Conservation (phyloP, 2,329 filamentous ascomycete species). For the Talaromyces rugulosus region DNA sequence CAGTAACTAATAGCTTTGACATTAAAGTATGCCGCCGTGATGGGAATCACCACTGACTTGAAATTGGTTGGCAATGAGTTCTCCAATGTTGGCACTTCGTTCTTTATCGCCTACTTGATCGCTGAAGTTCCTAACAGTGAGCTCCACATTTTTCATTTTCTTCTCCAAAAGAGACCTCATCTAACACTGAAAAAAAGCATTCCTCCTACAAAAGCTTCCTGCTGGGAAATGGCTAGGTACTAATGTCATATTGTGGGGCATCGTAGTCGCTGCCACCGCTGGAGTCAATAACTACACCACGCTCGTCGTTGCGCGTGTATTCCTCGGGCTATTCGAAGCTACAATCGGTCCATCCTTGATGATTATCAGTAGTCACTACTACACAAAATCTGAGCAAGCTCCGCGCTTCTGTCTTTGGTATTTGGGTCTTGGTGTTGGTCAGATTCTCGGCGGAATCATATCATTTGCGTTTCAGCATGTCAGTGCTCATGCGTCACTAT, state of each 20-base stretch:
- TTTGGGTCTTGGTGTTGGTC: slow-evolving; percentile 55
- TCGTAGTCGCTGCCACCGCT: slow-evolving; percentile 38
- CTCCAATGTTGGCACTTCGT: slow-evolving; percentile 57
- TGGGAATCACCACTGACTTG: slow-evolving; percentile 57
- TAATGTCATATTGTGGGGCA: slow-evolving; percentile 55
- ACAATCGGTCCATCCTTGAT: slow-evolving; percentile 58
- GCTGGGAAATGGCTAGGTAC: slow-evolving; percentile 57
- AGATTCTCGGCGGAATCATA: slow-evolving; percentile 32
- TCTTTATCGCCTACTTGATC: slow-evolving; percentile 59
- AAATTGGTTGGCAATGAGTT: slow-evolving; percentile 58
- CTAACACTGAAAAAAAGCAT: slow-evolving; percentile 34
- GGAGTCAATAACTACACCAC: slow-evolving; percentile 52
- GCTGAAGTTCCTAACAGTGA: slow-evolving; percentile 59
- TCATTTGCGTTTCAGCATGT: slow-evolving; percentile 55
- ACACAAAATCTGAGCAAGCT: slow-evolving; percentile 54
- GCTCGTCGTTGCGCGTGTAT: slow-evolving; percentile 53
- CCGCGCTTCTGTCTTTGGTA: slow-evolving; percentile 61
- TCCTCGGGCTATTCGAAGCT: slow-evolving; percentile 59
- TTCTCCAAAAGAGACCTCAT: background rate
- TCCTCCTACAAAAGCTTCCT: slow-evolving; percentile 58
- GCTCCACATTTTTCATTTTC: slow-evolving; percentile 10
- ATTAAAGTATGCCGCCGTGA: slow-evolving; percentile 59
- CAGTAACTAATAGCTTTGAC: slow-evolving; percentile 20
- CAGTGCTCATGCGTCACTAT: slow-evolving; percentile 25
- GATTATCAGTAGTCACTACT: slow-evolving; percentile 59